Evolutionary conservation across 495 filamentous ascomycete species (phyloP).

Genomic region (Patellaria atrata): DNA sequence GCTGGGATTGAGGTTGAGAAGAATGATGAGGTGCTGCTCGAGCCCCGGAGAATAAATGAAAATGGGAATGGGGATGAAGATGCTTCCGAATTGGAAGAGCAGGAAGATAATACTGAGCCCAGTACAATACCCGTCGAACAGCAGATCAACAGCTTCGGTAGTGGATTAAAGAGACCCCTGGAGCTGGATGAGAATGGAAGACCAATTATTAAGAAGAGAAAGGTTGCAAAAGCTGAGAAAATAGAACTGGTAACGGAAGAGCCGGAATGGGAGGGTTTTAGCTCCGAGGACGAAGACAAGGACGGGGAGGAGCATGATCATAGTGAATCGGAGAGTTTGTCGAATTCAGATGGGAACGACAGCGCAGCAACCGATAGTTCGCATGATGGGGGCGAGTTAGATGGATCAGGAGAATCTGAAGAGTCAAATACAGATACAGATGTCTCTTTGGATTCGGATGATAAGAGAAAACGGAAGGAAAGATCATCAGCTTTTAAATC

Average conservation of each 20-base stretch:
- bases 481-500: constrained; percentile 70
- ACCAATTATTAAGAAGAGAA: constrained; percentile 60
- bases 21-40: constrained; percentile 33
- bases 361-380: constrained; percentile 7
- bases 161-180: constrained; percentile 75
- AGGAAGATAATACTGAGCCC: constrained; percentile 16
- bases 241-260: constrained; percentile 24
- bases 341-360: constrained; percentile 5
- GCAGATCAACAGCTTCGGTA: constrained; percentile 38
- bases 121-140: neutral
- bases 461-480: constrained; percentile 22
- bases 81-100: constrained; percentile 8
- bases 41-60: constrained; percentile 6
- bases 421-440: constrained; percentile 15
- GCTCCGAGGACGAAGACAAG: constrained; percentile 28
- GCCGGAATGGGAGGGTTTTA: constrained; percentile 47
- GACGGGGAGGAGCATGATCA: constrained; percentile 28
- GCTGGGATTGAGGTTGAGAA: constrained; percentile 41
- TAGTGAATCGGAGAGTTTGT: constrained; percentile 14
- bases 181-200: constrained; percentile 62
- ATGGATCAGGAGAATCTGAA: constrained; percentile 9
- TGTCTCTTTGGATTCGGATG: constrained; percentile 14
- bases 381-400: too few relatives aligned
- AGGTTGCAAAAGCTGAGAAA: constrained; percentile 18
- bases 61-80: constrained; percentile 1